Conservation (phyloP, 495 filamentous ascomycete species). For the Friedmanniomyces simplex region DNA sequence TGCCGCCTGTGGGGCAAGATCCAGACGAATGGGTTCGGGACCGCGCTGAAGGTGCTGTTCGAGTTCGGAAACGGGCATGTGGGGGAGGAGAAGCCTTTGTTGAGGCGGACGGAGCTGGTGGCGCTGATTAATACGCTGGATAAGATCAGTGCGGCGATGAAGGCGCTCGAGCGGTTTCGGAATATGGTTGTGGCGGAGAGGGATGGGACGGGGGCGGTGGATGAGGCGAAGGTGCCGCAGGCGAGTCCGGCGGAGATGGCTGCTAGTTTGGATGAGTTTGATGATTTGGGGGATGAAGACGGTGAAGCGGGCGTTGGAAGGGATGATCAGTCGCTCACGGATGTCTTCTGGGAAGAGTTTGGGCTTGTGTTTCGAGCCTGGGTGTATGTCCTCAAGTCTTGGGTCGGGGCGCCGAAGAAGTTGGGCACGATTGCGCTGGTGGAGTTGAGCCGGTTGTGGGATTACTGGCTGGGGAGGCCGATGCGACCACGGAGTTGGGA, state of each 20-base stretch:
- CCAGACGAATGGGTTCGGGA: constrained; percentile 92
- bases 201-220: background rate
- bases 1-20: constrained; percentile 96
- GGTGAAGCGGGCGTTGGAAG: constrained; percentile 21
- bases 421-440: constrained; percentile 53
- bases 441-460: constrained; percentile 56
- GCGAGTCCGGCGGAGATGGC: constrained; percentile 24
- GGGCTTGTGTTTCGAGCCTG: constrained; percentile 48
- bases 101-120: constrained; percentile 85
- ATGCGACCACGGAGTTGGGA: constrained; percentile 59
- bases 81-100: constrained; percentile 52
- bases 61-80: constrained; percentile 67
- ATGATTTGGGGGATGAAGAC: constrained; percentile 31
- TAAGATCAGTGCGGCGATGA: constrained; percentile 67
- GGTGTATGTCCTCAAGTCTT: constrained; percentile 57
- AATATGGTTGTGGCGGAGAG: constrained; percentile 41
- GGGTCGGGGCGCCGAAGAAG: constrained; percentile 55
- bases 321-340: constrained; percentile 36
- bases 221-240: constrained; percentile 20
- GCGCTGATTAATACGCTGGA: constrained; percentile 90
- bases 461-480: constrained; percentile 70
- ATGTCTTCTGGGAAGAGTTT: constrained; percentile 56
- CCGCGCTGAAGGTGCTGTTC: constrained; percentile 89
- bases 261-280: constrained; percentile 35
- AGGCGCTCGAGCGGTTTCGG: constrained; percentile 64